Percentiles rank a stretch among this genome's conserved stretches.
Conservation (phyloP, 306 rosid genomes). For the Inga leiocalycina region DNA sequence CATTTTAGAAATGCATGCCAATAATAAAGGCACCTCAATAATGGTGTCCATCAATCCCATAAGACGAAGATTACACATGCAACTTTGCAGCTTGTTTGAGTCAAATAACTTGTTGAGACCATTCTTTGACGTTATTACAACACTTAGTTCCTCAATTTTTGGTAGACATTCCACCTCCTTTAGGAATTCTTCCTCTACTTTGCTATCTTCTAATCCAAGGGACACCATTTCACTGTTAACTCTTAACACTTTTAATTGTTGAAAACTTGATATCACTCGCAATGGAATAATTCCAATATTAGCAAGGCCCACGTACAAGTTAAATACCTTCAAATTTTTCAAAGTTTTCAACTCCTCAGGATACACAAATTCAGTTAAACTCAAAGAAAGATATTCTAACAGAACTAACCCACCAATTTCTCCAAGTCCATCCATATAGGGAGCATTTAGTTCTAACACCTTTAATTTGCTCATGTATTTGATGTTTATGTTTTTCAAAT, state of each 20-base stretch:
- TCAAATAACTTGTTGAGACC: neutral
- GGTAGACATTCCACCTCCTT: neutral
- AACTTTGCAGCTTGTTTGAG: neutral
- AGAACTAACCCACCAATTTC: neutral
- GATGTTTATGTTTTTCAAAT: neutral
- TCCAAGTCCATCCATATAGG: neutral
- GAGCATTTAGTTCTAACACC: neutral
- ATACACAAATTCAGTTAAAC: accelerated
- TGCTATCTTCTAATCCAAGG: too few species aligned
- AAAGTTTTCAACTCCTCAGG: neutral
- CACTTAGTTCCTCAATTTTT: neutral
- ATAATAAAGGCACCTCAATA: neutral
- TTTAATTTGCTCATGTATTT: neutral
- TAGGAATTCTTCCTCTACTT: neutral
- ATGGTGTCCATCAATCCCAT: accelerated
- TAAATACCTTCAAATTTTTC: neutral
- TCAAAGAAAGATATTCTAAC: neutral
- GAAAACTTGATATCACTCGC: neutral
- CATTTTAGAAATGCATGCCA: neutral
- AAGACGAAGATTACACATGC: neutral
- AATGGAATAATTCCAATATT: neutral
- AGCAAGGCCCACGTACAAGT: accelerated
- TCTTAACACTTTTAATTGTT: neutral
- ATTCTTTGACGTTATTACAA: neutral
- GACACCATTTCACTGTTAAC: accelerated